Percentiles rank a stretch among this genome's conserved stretches.
These are phyloP conservation scores for Nakaseomyces delphensis DNA, from an alignment of 1,139 yeast species.

Conservation along the genomic window DNA sequence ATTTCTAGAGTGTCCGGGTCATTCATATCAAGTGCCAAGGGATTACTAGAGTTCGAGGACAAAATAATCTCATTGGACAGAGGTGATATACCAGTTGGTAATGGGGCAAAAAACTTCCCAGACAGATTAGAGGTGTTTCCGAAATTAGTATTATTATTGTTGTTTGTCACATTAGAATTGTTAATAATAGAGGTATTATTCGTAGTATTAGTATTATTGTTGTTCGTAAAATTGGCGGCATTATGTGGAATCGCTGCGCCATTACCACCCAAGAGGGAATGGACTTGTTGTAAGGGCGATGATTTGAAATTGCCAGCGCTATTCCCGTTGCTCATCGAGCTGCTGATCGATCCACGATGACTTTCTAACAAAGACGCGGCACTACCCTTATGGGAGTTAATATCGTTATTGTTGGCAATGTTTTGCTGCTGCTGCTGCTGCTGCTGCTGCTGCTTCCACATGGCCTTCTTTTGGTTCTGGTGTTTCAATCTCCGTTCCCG, in stretches of 20 bases:
- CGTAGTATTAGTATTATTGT: neutral
- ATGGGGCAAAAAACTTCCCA: slow-evolving; percentile 1
- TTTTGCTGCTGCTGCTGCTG: slow-evolving; percentile 6
- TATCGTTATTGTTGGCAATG: slow-evolving; percentile 2
- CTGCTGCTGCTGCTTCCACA: slow-evolving; percentile 5
- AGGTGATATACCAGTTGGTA: slow-evolving; percentile 5
- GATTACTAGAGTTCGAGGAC: slow-evolving; percentile 39
- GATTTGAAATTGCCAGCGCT: slow-evolving; percentile 3
- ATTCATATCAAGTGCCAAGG: slow-evolving; percentile 67
- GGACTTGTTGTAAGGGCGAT: slow-evolving; percentile 1
- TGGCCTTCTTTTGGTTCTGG: slow-evolving; percentile 48
- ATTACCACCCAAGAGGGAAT: neutral
- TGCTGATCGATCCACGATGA: slow-evolving; percentile 2
- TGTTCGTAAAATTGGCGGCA: neutral
- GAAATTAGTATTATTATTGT: neutral
- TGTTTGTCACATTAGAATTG: no score
- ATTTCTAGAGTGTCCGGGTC: slow-evolving; percentile 83
- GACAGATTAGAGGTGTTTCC: neutral
- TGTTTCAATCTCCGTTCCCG: slow-evolving; percentile 60
- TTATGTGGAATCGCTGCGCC: neutral
- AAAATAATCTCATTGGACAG: slow-evolving; percentile 41
- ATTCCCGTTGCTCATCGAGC: neutral
- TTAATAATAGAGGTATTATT: neutral
- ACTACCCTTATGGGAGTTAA: neutral
- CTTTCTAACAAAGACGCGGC: neutral